These are phyloP conservation scores for Hymenoscyphus repandus DNA, from an alignment of 2,329 filamentous ascomycete species.

Conservation along the genomic window DNA sequence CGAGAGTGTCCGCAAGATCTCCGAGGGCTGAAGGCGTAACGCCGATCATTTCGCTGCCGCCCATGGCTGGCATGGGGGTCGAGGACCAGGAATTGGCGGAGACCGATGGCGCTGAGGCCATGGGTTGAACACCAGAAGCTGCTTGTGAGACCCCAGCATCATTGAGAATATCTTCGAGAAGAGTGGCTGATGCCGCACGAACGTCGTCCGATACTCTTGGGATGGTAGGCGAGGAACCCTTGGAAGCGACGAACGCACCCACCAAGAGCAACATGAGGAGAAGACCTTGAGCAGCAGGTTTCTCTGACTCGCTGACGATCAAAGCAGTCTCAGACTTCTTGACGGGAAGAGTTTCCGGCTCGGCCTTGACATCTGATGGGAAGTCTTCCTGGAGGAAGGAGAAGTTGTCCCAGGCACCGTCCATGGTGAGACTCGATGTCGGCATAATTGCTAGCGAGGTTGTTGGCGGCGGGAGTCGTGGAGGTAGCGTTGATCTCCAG, in stretches of 20 bases:
- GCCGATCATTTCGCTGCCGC: constrained; percentile 41
- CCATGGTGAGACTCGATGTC: constrained; percentile 84
- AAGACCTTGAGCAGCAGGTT: constrained; percentile 70
- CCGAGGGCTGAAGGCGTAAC: constrained; percentile 57
- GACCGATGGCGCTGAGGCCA: constrained; percentile 49
- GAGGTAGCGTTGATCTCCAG: constrained; percentile 58
- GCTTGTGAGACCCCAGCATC: constrained; percentile 58
- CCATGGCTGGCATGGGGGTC: constrained; percentile 35
- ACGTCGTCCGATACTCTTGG: constrained; percentile 77
- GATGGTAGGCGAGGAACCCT: constrained; percentile 66
- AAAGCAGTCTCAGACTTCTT: constrained; percentile 48
- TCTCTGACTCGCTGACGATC: constrained; percentile 46
- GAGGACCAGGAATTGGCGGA: constrained; percentile 45
- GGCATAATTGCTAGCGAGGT: constrained; percentile 66
- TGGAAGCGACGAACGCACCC: constrained; percentile 91
- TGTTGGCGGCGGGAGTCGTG: constrained; percentile 50
- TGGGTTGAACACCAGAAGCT: constrained; percentile 36
- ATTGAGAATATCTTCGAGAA: constrained; percentile 77
- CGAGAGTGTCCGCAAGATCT: constrained; percentile 62
- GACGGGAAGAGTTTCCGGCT: constrained; percentile 44
- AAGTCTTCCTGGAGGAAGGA: constrained; percentile 69
- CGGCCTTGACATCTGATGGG: constrained; percentile 59
- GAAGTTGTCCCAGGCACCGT: constrained; percentile 76
- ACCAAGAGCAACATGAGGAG: constrained; percentile 95
- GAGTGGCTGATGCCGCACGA: constrained; percentile 68